These are phyloP conservation scores for Pseudophaeomoniella oleicola DNA, from an alignment of 2,329 filamentous ascomycete genomes.

Conservation along the genomic window DNA sequence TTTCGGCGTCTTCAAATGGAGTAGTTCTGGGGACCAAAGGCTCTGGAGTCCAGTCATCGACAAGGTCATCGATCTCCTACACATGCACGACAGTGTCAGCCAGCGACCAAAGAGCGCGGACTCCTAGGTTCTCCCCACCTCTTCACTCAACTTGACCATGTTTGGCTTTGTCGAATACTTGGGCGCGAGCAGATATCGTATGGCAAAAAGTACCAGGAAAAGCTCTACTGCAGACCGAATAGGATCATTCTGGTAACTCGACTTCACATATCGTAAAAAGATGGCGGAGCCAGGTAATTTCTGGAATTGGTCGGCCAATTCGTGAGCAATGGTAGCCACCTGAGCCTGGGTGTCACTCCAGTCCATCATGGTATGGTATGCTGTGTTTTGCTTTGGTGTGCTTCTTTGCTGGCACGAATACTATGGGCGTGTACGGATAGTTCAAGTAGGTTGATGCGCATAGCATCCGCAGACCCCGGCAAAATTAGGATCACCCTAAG, in stretches of 20 bases:
- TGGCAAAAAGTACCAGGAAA: slow-evolving; percentile 85
- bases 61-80: slow-evolving; percentile 85
- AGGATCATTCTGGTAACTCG: slow-evolving; percentile 94
- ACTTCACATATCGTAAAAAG: slow-evolving; percentile 85
- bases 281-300: slow-evolving; percentile 89
- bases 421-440: too few species aligned
- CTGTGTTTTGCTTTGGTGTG: too few species aligned
- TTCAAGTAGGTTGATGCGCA: too few species aligned
- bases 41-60: slow-evolving; percentile 93
- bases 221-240: slow-evolving; percentile 87
- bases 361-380: slow-evolving; percentile 36
- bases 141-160: slow-evolving; percentile 76
- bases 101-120: background rate
- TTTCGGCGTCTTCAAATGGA: slow-evolving; percentile 61
- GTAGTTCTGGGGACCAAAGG: slow-evolving; percentile 67
- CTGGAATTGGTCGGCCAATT: slow-evolving; percentile 57
- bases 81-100: background rate
- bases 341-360: slow-evolving; percentile 39
- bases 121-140: slow-evolving; percentile 31
- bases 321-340: slow-evolving; percentile 38
- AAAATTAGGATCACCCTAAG: too few species aligned
- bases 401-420: too few species aligned
- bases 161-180: slow-evolving; percentile 89
- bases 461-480: too few species aligned
- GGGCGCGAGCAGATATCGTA: slow-evolving; percentile 80